phyloP scores from a whole-genome alignment of 495 filamentous ascomycete species.

The Tuber microsphaerosporum region DNA sequence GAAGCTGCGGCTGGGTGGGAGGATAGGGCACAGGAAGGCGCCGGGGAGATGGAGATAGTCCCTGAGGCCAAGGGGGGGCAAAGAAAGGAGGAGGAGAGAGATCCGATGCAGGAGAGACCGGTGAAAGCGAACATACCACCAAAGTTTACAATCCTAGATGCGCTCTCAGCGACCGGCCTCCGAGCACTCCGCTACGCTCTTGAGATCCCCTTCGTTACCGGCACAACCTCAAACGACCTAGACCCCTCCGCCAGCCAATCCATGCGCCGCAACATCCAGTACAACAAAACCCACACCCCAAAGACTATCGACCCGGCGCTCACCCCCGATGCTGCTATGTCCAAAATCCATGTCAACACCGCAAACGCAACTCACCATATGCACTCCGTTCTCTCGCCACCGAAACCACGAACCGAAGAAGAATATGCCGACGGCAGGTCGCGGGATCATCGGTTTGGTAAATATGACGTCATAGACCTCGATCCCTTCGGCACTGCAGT shows the following conservation, averaged over 20 bases:
- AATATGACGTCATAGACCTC: conserved; percentile 90
- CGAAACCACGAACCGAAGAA: conserved; percentile 18
- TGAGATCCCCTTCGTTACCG: conserved; percentile 75
- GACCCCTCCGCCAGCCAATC: conserved; percentile 67
- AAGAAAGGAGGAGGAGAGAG: conserved; percentile 7
- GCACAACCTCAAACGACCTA: conserved; percentile 83
- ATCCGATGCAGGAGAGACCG: conserved; percentile 7
- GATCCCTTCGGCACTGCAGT: conserved; percentile 92
- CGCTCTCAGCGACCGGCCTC: conserved; percentile 87
- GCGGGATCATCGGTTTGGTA: conserved; percentile 43
- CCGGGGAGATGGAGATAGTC: conserved; percentile 6
- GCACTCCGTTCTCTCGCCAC: conserved; percentile 57
- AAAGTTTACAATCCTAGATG: conserved; percentile 79
- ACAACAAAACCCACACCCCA: conserved; percentile 61
- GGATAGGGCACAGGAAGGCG: conserved; percentile 14
- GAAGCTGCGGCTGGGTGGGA: conserved; percentile 23
- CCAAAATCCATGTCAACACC: conserved; percentile 61
- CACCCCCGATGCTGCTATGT: conserved; percentile 19
- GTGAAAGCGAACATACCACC: conserved; percentile 15
- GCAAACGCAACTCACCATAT: conserved; percentile 85
- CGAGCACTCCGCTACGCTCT: conserved; percentile 86
- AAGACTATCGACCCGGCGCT: conserved; percentile 6
- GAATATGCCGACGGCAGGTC: conserved; percentile 39
- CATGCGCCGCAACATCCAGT: conserved; percentile 72
- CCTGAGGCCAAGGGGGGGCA: neutral